A percentile compares a stretch with the other conserved stretches of the same genome.
phyloP scores from a whole-genome alignment of 345 rosid species.

The Gossypium anomalum region DNA sequence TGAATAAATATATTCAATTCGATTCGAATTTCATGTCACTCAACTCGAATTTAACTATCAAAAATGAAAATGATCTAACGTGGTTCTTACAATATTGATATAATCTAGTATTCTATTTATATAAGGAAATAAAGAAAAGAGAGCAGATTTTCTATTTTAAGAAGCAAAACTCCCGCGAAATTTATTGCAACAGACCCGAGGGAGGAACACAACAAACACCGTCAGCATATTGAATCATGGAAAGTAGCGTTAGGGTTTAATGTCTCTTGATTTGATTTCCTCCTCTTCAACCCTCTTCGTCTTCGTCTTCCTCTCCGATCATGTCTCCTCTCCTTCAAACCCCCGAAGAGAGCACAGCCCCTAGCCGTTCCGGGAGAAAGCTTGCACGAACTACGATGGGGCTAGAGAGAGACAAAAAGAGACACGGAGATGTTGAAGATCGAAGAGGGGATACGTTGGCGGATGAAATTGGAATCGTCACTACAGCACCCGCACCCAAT shows the following conservation, averaged over 20 bases:
- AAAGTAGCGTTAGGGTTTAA: neutral
- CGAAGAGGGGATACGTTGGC: slow-evolving; percentile 7
- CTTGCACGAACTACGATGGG: slow-evolving; percentile 16
- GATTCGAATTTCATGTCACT: too few relatives aligned
- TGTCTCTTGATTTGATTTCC: neutral
- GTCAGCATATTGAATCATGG: neutral
- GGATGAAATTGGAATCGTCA: slow-evolving; percentile 18
- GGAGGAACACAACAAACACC: neutral
- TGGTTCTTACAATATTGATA: too few relatives aligned
- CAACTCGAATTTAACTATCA: too few relatives aligned
- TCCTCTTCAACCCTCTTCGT: neutral
- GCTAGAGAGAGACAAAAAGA: slow-evolving; percentile 26
- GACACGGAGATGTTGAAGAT: slow-evolving; percentile 26
- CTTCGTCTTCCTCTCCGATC: neutral
- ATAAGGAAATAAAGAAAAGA: neutral
- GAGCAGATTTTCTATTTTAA: neutral
- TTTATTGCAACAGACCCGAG: slow-evolving; percentile 5
- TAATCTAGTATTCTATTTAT: neutral
- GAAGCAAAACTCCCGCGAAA: neutral
- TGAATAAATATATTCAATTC: too few relatives aligned
- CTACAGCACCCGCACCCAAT: neutral
- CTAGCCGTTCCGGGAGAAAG: neutral
- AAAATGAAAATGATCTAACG: too few relatives aligned
- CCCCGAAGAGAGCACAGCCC: neutral
- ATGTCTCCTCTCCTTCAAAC: neutral